These are phyloP conservation scores for Ramichloridium luteum DNA, from an alignment of 2,329 filamentous ascomycete genomes.

Conservation along the genomic window DNA sequence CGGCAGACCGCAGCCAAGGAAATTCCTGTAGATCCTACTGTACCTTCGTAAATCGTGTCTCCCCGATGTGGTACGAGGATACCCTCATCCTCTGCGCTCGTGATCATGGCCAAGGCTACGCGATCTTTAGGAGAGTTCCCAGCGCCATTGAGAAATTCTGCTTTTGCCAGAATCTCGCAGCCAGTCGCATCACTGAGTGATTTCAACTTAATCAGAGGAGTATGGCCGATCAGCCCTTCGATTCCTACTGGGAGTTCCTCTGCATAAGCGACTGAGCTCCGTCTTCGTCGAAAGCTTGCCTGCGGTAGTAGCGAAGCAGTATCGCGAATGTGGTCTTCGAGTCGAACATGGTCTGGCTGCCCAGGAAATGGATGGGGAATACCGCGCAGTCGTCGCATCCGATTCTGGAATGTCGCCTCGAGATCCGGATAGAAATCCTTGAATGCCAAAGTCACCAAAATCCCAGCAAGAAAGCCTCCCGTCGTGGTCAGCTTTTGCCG, in stretches of 20 bases:
- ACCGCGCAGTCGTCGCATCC: constrained; percentile 17
- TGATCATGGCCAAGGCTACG: constrained; percentile 83
- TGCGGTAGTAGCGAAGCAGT: background rate
- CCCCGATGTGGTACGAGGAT: constrained; percentile 66
- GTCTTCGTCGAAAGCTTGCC: background rate
- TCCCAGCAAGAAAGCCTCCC: constrained; percentile 56
- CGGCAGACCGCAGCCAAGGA: constrained; percentile 81
- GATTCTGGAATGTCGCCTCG: constrained; percentile 49
- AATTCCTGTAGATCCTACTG: constrained; percentile 90
- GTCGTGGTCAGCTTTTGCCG: constrained; percentile 23
- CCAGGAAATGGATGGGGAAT: constrained; percentile 17
- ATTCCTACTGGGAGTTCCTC: constrained; percentile 59
- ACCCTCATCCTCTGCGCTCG: constrained; percentile 63
- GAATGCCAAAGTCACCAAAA: constrained; percentile 62
- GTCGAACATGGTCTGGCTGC: constrained; percentile 19
- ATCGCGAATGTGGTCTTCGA: constrained; percentile 20
- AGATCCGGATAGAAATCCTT: constrained; percentile 71
- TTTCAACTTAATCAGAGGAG: constrained; percentile 73
- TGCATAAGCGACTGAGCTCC: constrained; percentile 4
- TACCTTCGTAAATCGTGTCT: constrained; percentile 95
- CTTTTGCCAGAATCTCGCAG: constrained; percentile 82
- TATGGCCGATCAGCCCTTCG: constrained; percentile 86
- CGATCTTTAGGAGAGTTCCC: constrained; percentile 91
- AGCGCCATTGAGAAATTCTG: constrained; percentile 90
- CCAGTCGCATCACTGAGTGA: constrained; percentile 78